Evolutionary conservation across 192 early-diverging fungal genomes (phyloP).

Genomic region (Coemansia sp.): DNA sequence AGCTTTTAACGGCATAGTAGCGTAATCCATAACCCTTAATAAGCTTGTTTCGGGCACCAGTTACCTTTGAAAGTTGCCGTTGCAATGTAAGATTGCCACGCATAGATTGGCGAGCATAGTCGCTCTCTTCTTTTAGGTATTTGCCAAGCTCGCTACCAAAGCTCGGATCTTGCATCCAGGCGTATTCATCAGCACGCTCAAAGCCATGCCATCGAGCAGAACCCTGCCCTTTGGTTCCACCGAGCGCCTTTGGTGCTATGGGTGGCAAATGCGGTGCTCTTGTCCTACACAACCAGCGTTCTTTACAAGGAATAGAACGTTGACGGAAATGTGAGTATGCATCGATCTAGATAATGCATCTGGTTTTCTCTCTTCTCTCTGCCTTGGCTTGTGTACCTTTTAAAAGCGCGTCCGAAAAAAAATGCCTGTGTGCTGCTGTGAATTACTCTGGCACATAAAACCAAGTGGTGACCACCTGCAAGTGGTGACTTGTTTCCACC

Average conservation of each 20-base stretch:
- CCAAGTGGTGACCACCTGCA: neutral
- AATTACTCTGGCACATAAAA: neutral
- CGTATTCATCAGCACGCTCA: conserved; percentile 37
- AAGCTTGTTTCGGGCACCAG: neutral
- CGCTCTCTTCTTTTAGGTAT: conserved; percentile 32
- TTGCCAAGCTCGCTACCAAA: conserved; percentile 8
- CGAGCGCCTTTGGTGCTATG: conserved; percentile 4
- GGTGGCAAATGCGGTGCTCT: conserved; percentile 13
- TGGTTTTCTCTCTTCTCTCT: neutral
- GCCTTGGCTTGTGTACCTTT: neutral
- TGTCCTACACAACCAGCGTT: conserved; percentile 3
- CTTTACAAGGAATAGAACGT: neutral
- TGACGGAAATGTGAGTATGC: neutral
- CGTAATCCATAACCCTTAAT: neutral
- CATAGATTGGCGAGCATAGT: conserved; percentile 33
- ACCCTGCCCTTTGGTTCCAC: neutral
- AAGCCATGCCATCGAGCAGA: conserved; percentile 18
- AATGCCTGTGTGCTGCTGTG: neutral
- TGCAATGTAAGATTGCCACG: conserved; percentile 22
- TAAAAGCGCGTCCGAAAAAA: neutral
- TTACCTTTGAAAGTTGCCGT: conserved; percentile 21
- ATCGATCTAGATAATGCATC: neutral
- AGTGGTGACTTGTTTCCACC: neutral
- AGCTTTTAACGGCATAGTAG: neutral
- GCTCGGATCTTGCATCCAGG: conserved; percentile 48